Evolutionary conservation across 2,329 filamentous ascomycete genomes (phyloP), one percentile per base, ranked within the genome.

Genomic region (Graphilbum ipis-grandicollis): DNA sequence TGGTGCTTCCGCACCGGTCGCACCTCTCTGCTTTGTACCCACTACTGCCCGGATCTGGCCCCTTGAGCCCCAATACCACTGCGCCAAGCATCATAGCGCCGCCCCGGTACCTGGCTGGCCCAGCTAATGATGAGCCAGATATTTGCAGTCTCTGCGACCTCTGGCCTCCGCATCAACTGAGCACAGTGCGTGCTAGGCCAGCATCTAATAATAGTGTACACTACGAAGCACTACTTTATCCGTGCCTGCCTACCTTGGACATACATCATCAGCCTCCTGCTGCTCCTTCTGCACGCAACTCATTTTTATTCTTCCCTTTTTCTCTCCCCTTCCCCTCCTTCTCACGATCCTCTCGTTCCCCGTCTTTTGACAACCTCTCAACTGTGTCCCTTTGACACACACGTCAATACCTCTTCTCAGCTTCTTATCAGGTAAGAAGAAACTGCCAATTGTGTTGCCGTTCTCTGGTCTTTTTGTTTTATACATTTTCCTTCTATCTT

Each of bases 121-220:
- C 35, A 41, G 38, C 43, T 41, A 45, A 43, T 42, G 38, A 33
- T 35, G 41, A 43, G 39, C 39, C 38, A 45, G 39, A 32, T 38
- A 43, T 42, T 43, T 43, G 34, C 26, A 28, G 26, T 28, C 35
- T 31, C 33, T 33, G 33, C 31, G n/a, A 5, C 21, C 25, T 23
- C 29, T 35, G 33, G 33, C 26, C 18, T 13, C 10, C 26, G 26
- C 26, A 28, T 13, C 26, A 7, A 13, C 8, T 28, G 26, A 28
- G 26, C 26, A 28, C 26, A n/a, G 26, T 28, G 26, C 12, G 26
- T 13, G 12, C 23, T 25, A 12, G 23, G 23, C 23, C 23, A 12
- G 23, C 23, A 25, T n/a, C n/a, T 12, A 25, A 25, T 25, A 25
- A 25, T 25, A 25, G 32, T n/a, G n/a, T n/a, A n/a, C n/a, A n/a